phyloP scores from a whole-genome alignment of 1,139 yeast genomes.

The Taphrina betulina region DNA sequence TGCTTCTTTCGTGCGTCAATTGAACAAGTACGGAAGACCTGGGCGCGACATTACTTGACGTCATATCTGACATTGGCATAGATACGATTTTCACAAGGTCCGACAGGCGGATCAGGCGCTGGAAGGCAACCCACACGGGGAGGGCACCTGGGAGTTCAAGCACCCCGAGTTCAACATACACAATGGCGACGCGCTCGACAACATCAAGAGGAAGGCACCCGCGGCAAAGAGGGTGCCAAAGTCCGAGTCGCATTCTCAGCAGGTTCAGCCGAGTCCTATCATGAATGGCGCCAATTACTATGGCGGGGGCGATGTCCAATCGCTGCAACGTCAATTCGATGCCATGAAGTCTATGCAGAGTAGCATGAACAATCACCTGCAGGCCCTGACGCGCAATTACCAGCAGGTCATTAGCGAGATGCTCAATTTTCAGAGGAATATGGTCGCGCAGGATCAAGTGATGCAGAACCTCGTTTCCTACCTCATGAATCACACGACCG shows the following conservation, averaged over 20 bases:
- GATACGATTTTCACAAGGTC: slow-evolving; percentile 91
- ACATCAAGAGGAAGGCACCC: slow-evolving; percentile 54
- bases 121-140: slow-evolving; percentile 61
- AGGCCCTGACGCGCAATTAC: slow-evolving; percentile 56
- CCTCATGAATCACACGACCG: slow-evolving; percentile 6
- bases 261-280: slow-evolving; percentile 8
- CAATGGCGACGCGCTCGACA: slow-evolving; percentile 68
- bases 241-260: neutral
- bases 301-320: slow-evolving; percentile 39
- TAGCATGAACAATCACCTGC: slow-evolving; percentile 50
- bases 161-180: slow-evolving; percentile 82
- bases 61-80: too few relatives aligned
- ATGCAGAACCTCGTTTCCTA: slow-evolving; percentile 33
- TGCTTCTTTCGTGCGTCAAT: slow-evolving; percentile 93
- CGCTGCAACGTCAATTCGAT: slow-evolving; percentile 52
- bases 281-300: slow-evolving; percentile 11
- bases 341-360: slow-evolving; percentile 50
- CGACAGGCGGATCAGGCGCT: slow-evolving; percentile 49
- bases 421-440: slow-evolving; percentile 33
- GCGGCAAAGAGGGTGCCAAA: slow-evolving; percentile 37
- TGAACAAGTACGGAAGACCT: slow-evolving; percentile 66
- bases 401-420: slow-evolving; percentile 53
- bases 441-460: slow-evolving; percentile 33
- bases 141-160: slow-evolving; percentile 89
- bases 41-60: too few relatives aligned